Evolutionary conservation across 306 rosid genomes (phyloP), one percentile per base, ranked within the genome.

Genomic region (Spatholobus suberectus): DNA sequence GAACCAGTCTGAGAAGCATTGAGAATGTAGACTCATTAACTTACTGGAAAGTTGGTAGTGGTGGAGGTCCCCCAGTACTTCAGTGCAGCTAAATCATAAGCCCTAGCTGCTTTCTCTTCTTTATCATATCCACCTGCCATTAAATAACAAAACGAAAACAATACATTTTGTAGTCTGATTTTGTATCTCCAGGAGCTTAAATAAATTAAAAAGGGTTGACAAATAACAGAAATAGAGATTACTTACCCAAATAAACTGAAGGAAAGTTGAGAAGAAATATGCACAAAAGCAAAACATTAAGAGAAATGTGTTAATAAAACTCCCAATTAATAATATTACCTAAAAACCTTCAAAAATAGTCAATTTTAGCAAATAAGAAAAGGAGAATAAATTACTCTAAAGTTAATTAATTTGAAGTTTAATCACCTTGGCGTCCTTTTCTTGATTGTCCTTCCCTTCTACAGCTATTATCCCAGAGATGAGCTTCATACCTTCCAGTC

Each of bases 401-500:
- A 52, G 51, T 47, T 7, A 35, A 20, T 11, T 59, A 4, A 40
- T 27, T 18, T 12, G 47, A 76, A 43, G 6, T 38, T 61, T 1
- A 70, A 24, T 43, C 77, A 96, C 99, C 99, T 94, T 96, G 99
- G 70, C 99, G 94, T 55, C 99, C 99, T 86, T 96, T 96, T 74
- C 99, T 92, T 32, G 99, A 96, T 88, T 96, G 99, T 3, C 99
- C 99, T 87, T 96, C 99, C 88, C 99, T 94, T 89, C 99, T 89
- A 73, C 99, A 96, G 63, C 98, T 96, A 72, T 96, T 96, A 77
- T 96, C 99, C 98, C 99, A 96, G 59, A 96, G 94, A 75, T 96
- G 99, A 83, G 99, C 99, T 77, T 96, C 99, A 84, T 96, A 96
- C 72, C 99, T 90, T 41, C 98, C 99, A 1, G 99, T 96, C 99